phyloP scores from a whole-genome alignment of 2,329 filamentous ascomycete genomes.

The Chaetomiaceae sp. region DNA sequence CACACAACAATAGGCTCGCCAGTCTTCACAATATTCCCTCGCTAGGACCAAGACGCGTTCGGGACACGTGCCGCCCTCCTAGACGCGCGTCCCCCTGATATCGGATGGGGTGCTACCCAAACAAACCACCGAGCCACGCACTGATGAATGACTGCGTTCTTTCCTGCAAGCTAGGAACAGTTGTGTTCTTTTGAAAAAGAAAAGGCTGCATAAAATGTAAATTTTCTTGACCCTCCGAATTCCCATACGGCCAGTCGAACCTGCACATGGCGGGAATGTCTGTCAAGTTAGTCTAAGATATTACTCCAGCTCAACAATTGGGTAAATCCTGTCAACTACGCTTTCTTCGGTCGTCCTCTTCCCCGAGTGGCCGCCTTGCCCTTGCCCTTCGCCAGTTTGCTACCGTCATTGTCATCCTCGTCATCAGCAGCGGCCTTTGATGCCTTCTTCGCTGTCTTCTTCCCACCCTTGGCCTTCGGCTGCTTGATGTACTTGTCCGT shows the following conservation, averaged over 20 bases:
- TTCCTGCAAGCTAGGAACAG: no score
- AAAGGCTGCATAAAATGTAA: background rate
- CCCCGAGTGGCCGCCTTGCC: constrained; percentile 41
- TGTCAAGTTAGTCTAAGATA: background rate
- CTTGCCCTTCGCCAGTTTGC: constrained; percentile 36
- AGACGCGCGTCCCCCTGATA: background rate
- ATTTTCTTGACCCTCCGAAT: background rate
- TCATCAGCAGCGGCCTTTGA: constrained; percentile 45
- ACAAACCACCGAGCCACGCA: no score
- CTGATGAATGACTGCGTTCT: no score
- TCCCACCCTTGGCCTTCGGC: constrained; percentile 64
- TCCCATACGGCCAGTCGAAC: background rate
- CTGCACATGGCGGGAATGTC: background rate
- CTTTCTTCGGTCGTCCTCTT: constrained; percentile 44
- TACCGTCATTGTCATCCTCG: constrained; percentile 47
- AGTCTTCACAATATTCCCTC: background rate
- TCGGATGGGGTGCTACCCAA: background rate
- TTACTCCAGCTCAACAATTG: background rate
- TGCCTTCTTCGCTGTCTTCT: constrained; percentile 54
- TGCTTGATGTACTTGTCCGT: constrained; percentile 96
- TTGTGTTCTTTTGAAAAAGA: no score
- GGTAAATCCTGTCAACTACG: background rate
- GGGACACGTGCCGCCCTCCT: background rate
- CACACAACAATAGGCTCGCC: background rate
- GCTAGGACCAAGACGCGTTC: background rate